phyloP scores from a whole-genome alignment of 2,329 filamentous ascomycete species.

The Claviceps africana region DNA sequence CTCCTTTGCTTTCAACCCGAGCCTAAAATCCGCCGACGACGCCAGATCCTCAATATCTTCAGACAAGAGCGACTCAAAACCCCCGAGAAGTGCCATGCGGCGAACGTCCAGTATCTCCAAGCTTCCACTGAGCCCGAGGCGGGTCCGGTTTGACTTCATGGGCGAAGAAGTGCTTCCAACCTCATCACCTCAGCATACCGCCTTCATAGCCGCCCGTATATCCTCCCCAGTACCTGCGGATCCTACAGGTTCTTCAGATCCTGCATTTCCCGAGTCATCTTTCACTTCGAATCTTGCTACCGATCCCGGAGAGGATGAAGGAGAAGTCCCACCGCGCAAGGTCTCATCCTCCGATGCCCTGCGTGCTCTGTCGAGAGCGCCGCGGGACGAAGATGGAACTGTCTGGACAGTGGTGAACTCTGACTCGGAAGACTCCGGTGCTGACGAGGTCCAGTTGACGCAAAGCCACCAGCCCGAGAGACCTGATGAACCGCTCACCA shows the following conservation, averaged over 20 bases:
- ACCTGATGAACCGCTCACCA: neutral
- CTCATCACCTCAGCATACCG: slow-evolving; percentile 33
- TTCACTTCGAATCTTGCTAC: slow-evolving; percentile 21
- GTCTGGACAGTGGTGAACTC: slow-evolving; percentile 37
- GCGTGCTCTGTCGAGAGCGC: slow-evolving; percentile 35
- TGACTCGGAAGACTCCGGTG: slow-evolving; percentile 14
- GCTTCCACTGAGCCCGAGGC: slow-evolving; percentile 38
- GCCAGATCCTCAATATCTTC: slow-evolving; percentile 37
- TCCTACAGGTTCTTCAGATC: slow-evolving; percentile 14
- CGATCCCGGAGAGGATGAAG: slow-evolving; percentile 26
- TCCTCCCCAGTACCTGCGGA: slow-evolving; percentile 13
- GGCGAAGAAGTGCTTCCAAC: slow-evolving; percentile 48
- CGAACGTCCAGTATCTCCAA: slow-evolving; percentile 39
- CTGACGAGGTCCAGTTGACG: slow-evolving; percentile 1
- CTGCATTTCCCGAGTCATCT: slow-evolving; percentile 9
- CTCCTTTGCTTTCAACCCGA: slow-evolving; percentile 23
- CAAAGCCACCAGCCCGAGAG: neutral
- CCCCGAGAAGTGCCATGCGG: slow-evolving; percentile 42
- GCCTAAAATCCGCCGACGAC: slow-evolving; percentile 26
- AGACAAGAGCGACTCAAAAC: slow-evolving; percentile 35
- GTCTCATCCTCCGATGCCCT: slow-evolving; percentile 42
- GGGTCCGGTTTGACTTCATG: slow-evolving; percentile 48
- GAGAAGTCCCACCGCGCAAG: slow-evolving; percentile 32
- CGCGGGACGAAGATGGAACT: slow-evolving; percentile 31
- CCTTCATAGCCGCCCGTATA: slow-evolving; percentile 17